Percentiles rank a stretch among this genome's conserved stretches.
Evolutionary conservation across 2,329 filamentous ascomycete genomes (phyloP).

Genomic region (Tolypocladium pustulatum): DNA sequence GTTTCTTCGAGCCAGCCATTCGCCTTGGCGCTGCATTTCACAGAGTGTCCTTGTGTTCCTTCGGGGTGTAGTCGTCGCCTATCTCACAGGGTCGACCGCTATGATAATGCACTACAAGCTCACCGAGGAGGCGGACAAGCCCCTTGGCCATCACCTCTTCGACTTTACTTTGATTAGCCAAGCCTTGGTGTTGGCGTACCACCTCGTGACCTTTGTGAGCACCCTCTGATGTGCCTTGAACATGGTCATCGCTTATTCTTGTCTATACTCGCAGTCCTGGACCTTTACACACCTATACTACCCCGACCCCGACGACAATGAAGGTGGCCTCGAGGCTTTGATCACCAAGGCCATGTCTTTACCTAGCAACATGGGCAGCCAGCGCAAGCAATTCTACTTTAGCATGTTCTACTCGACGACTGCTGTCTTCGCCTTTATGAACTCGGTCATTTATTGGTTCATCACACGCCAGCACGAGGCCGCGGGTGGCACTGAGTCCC

Average conservation of each 20-base stretch:
- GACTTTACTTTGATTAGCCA: slow-evolving; percentile 38
- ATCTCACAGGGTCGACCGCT: slow-evolving; percentile 29
- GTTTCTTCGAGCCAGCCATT: slow-evolving; percentile 40
- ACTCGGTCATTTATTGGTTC: slow-evolving; percentile 40
- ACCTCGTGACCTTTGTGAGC: slow-evolving; percentile 35
- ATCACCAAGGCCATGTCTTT: slow-evolving; percentile 33
- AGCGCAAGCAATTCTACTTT: slow-evolving; percentile 35
- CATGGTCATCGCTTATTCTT: not conserved
- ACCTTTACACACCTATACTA: slow-evolving; percentile 41
- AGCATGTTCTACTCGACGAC: slow-evolving; percentile 38
- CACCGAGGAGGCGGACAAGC: slow-evolving; percentile 25
- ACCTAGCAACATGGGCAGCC: slow-evolving; percentile 27
- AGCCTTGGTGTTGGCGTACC: slow-evolving; percentile 31
- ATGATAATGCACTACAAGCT: slow-evolving; percentile 36
- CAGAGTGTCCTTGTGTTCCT: slow-evolving; percentile 34
- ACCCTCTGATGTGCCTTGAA: not conserved
- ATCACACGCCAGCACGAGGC: slow-evolving; percentile 21
- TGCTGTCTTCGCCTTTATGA: slow-evolving; percentile 37
- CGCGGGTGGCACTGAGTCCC: slow-evolving; percentile 1
- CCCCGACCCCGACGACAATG: slow-evolving; percentile 27
- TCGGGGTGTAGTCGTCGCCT: slow-evolving; percentile 30
- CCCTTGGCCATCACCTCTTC: slow-evolving; percentile 32
- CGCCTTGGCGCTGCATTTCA: slow-evolving; percentile 35
- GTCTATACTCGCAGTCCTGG: slow-evolving; percentile 29
- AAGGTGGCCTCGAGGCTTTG: slow-evolving; percentile 22